Percentiles rank a stretch among this genome's conserved stretches.
These are phyloP conservation scores for Trichoderma sp. DNA, from an alignment of 2,329 filamentous ascomycete species.

Conservation along the genomic window DNA sequence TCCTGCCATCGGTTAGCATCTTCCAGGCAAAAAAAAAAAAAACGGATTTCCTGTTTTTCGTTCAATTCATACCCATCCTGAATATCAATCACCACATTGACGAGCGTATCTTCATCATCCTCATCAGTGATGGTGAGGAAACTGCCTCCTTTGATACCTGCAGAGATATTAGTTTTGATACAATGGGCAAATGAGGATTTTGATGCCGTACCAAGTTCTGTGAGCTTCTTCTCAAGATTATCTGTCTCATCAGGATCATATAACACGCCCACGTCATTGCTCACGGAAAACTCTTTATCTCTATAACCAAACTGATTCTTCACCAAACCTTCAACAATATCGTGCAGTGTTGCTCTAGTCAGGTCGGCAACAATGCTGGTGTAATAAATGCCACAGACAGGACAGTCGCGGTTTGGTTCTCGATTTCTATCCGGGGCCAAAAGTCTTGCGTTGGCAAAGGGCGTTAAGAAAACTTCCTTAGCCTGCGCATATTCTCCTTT, in stretches of 20 bases:
- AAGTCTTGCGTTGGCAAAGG: slow-evolving; percentile 59
- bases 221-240: slow-evolving; percentile 77
- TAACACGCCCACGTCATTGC: slow-evolving; percentile 72
- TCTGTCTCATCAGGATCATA: slow-evolving; percentile 90
- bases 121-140: slow-evolving; percentile 87
- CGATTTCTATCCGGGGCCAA: slow-evolving; percentile 59
- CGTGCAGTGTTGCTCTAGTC: slow-evolving; percentile 70
- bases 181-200: neutral
- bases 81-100: slow-evolving; percentile 77
- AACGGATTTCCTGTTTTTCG: neutral
- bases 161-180: slow-evolving; percentile 25
- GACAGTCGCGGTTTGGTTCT: slow-evolving; percentile 76
- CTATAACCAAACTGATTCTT: slow-evolving; percentile 72
- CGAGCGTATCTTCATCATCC: slow-evolving; percentile 70
- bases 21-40: neutral
- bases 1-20: slow-evolving; percentile 42
- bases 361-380: slow-evolving; percentile 68
- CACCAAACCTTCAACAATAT: slow-evolving; percentile 77
- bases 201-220: slow-evolving; percentile 63
- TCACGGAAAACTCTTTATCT: slow-evolving; percentile 75
- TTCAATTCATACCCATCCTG: slow-evolving; percentile 57
- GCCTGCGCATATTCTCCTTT: slow-evolving; percentile 68
- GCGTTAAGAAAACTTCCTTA: slow-evolving; percentile 83
- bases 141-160: slow-evolving; percentile 68
- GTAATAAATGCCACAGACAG: slow-evolving; percentile 77